phyloP scores from a whole-genome alignment of 129 eudicot genomes.

The Saussurea involucrata region DNA sequence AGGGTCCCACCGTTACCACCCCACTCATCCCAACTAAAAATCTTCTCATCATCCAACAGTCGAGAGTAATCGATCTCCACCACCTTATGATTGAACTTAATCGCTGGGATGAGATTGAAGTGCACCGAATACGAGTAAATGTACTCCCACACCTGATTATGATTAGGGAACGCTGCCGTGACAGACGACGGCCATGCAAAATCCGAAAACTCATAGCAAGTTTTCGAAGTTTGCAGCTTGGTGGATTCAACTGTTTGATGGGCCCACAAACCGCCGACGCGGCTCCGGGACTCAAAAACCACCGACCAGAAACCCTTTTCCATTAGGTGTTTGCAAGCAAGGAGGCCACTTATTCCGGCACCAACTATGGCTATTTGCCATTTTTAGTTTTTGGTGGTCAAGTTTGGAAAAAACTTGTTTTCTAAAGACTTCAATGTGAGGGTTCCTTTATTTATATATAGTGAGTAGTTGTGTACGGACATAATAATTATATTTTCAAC shows the following conservation, averaged over 20 bases:
- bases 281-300: slow-evolving; percentile 27
- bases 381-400: no score
- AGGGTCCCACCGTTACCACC: slow-evolving; percentile 44
- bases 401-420: not conserved
- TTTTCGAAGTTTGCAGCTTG: slow-evolving; percentile 44
- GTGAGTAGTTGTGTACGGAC: not conserved
- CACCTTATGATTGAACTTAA: slow-evolving; percentile 36
- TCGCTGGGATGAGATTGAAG: slow-evolving; percentile 19
- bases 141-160: slow-evolving; percentile 34
- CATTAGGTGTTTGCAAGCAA: slow-evolving; percentile 43
- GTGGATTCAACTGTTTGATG: slow-evolving; percentile 33
- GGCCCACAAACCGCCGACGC: slow-evolving; percentile 51
- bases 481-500: no score
- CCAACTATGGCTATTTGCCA: slow-evolving; percentile 50
- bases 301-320: slow-evolving; percentile 38
- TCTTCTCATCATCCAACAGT: slow-evolving; percentile 21
- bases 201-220: slow-evolving; percentile 39
- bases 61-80: slow-evolving; percentile 25
- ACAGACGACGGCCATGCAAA: slow-evolving; percentile 42
- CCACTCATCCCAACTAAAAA: slow-evolving; percentile 33
- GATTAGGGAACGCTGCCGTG: slow-evolving; percentile 25
- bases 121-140: slow-evolving; percentile 27
- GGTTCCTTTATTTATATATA: not conserved
- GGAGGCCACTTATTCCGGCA: slow-evolving; percentile 51
- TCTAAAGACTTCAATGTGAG: not conserved